Conservation (phyloP, 768 basidiomycete genomes). For the Pholiota microspora region DNA sequence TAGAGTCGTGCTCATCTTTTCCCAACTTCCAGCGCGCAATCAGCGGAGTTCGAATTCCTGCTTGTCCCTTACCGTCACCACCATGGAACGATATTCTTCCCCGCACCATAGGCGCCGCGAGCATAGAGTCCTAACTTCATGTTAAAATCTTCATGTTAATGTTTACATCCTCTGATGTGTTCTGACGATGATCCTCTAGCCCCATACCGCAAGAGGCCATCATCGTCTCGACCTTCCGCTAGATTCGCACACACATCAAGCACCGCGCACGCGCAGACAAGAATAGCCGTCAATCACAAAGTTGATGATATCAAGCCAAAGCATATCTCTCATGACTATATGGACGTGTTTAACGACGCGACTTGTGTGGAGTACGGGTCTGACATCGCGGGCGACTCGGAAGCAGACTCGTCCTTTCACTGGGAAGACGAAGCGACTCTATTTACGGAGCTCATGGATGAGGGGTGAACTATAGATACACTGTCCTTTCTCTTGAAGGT, state of each 20-base stretch:
- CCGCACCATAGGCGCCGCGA: slow-evolving; percentile 9
- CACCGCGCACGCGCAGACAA: slow-evolving; percentile 1
- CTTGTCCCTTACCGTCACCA: slow-evolving; percentile 17
- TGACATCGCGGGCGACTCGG: slow-evolving; percentile 21
- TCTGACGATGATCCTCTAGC: slow-evolving; percentile 8
- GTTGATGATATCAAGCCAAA: slow-evolving; percentile 5
- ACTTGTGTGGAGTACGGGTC: slow-evolving; percentile 9
- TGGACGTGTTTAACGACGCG: slow-evolving; percentile 5
- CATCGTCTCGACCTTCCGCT: slow-evolving; percentile 9
- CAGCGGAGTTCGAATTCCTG: slow-evolving; percentile 43
- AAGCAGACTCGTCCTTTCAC: slow-evolving; percentile 34
- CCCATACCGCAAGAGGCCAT: slow-evolving; percentile 8
- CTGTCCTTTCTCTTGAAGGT: slow-evolving; percentile 15
- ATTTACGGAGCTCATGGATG: slow-evolving; percentile 46
- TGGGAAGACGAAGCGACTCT: slow-evolving; percentile 57
- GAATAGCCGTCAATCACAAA: slow-evolving; percentile 6
- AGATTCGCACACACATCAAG: slow-evolving; percentile 8
- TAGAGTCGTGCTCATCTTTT: slow-evolving; percentile 7
- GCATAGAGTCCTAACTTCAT: slow-evolving; percentile 7
- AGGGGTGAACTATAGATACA: slow-evolving; percentile 28
- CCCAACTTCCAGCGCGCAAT: slow-evolving; percentile 15
- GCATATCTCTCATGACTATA: slow-evolving; percentile 8
- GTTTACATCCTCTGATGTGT: slow-evolving; percentile 2
- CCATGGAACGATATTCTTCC: slow-evolving; percentile 16
- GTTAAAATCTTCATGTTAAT: slow-evolving; percentile 5